Conservation (phyloP, 108 stramenopile genomes). For the Cyclotella baltica region DNA sequence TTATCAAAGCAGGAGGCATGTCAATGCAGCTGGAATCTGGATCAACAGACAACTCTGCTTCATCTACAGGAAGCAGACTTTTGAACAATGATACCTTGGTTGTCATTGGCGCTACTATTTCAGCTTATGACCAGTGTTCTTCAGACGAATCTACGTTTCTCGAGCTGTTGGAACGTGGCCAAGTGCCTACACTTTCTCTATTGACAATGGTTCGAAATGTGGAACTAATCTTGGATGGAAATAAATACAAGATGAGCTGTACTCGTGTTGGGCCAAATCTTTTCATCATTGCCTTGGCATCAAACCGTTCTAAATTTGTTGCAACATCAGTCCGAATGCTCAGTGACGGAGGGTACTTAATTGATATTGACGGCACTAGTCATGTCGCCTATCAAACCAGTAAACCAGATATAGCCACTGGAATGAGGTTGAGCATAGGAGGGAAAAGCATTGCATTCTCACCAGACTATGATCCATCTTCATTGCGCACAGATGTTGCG, state of each 20-base stretch:
- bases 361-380: conserved; percentile 89
- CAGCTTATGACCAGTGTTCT: conserved; percentile 70
- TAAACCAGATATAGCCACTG: conserved; percentile 73
- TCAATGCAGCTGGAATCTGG: conserved; percentile 14
- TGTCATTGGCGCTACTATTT: conserved; percentile 81
- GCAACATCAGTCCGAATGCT: conserved; percentile 86
- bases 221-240: conserved; percentile 92
- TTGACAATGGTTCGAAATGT: conserved; percentile 81
- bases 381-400: conserved; percentile 93
- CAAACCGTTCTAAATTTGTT: conserved; percentile 56
- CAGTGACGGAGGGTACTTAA: conserved; percentile 97
- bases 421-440: conserved; percentile 88
- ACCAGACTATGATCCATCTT: conserved; percentile 97
- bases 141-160: conserved; percentile 76
- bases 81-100: conserved; percentile 69
- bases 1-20: conserved; percentile 83
- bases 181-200: conserved; percentile 86
- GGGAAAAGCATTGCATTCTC: conserved; percentile 94
- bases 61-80: conserved; percentile 4
- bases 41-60: background rate
- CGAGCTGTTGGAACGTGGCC: conserved; percentile 86
- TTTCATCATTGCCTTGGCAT: conserved; percentile 65
- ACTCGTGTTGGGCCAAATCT: conserved; percentile 73
- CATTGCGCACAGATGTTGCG: conserved; percentile 93
- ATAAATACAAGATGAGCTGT: conserved; percentile 91